These are phyloP conservation scores for Ustilago vetiveriae DNA, from an alignment of 1,284 basidiomycete genomes.

Conservation along the genomic window DNA sequence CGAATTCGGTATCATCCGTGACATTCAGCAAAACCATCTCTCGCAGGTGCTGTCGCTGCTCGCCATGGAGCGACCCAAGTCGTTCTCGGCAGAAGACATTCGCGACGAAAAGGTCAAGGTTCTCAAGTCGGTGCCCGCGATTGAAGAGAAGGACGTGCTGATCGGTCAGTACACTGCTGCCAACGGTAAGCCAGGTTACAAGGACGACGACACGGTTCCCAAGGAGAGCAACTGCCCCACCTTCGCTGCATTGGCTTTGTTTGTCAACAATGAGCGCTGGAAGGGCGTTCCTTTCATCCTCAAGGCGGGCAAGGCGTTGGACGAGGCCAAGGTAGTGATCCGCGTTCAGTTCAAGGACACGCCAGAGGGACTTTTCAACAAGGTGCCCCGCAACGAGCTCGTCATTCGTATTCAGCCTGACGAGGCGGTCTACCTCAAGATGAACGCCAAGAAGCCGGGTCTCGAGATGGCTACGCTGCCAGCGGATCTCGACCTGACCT, in stretches of 20 bases:
- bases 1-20: slow-evolving; percentile 68
- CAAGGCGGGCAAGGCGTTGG: slow-evolving; percentile 66
- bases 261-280: slow-evolving; percentile 64
- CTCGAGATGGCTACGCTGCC: slow-evolving; percentile 53
- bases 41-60: slow-evolving; percentile 67
- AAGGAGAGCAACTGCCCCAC: slow-evolving; percentile 68
- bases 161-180: slow-evolving; percentile 67
- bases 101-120: slow-evolving; percentile 68
- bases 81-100: slow-evolving; percentile 66
- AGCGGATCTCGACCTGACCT: slow-evolving; percentile 60
- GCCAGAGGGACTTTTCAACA: slow-evolving; percentile 44
- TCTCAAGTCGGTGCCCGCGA: slow-evolving; percentile 63
- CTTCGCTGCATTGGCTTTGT: slow-evolving; percentile 65
- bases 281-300: slow-evolving; percentile 66
- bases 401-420: slow-evolving; percentile 66
- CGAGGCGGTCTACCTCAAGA: slow-evolving; percentile 64
- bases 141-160: slow-evolving; percentile 64
- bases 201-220: slow-evolving; percentile 68
- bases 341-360: slow-evolving; percentile 65
- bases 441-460: slow-evolving; percentile 65
- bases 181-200: slow-evolving; percentile 68
- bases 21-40: slow-evolving; percentile 68
- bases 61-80: slow-evolving; percentile 67
- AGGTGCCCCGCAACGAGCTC: slow-evolving; percentile 62
- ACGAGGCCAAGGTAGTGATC: slow-evolving; percentile 66